Base-by-base conservation (phyloP, 108 stramenopile species). In the Discostella pseudostelligera region DNA sequence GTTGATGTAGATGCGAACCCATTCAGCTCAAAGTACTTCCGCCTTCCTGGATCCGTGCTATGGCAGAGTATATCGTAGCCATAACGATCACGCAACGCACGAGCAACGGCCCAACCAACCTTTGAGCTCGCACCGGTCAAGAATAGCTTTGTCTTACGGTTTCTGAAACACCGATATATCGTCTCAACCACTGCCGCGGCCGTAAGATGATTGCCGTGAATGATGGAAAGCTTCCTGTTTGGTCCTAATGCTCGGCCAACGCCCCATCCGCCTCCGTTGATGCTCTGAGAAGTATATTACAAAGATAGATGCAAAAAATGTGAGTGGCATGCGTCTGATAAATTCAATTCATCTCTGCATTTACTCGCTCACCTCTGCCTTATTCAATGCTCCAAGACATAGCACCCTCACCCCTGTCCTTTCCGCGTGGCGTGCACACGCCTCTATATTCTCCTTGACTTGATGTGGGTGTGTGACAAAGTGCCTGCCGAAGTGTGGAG, bases 131-230 rank as follows among this genome's bases (percentile, higher is more conserved):
- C 83, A 29, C 83, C 83, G 2, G 83, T 83, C 39, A 83, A 47
- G 49, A 78, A 81, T 42, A 83, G 44, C 50, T 70, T 78, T 0
- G 47, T 68, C 20, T 55, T 74, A 17, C 48, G 43, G 20, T 69
- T 56, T 20, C 68, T 61, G 59, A 70, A 70, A 44, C 46, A 54
- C 37, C 78, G 83, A 37, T 54, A n/a, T 4, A 80, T 64, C 29
- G 76, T 69, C 39, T 78, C 80, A 59, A 78, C 73, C 4, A 83
- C 72, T 6, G 76, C 80, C 25, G 83, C 83, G 1, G 83, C 76
- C 8, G 83, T 83, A 4, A 83, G 73, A 67, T 81, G 80, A 43
- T 83, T 83, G 7, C 83, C 83, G 65, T 83, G 83, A 32, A 83
- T 81, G n/a, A 83, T 49, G 19, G 81, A 82, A 5, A 82, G 26